Conservation (phyloP, 441 rosid species). For the Gossypium davidsonii region DNA sequence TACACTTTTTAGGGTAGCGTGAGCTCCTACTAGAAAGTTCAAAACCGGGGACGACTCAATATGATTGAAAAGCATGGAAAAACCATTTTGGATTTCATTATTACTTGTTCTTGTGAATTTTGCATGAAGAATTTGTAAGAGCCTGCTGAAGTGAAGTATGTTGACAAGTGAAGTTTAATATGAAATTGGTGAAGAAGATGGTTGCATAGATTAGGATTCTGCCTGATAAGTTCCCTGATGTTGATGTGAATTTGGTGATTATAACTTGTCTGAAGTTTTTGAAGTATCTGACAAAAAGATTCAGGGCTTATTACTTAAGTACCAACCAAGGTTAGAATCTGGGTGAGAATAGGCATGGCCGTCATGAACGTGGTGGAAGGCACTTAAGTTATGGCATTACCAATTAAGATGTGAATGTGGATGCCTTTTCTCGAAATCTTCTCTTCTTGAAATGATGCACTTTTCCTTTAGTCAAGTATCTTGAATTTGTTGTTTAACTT, state of each 20-base stretch:
- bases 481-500: not conserved
- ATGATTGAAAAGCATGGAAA: not conserved
- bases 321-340: not conserved
- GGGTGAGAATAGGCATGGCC: not conserved
- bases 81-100: constrained; percentile 1
- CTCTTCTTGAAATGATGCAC: not conserved
- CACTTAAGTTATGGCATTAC: not conserved
- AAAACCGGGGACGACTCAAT: not conserved
- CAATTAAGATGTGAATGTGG: not conserved
- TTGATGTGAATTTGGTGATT: not conserved
- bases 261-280: not conserved
- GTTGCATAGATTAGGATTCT: constrained; percentile 3
- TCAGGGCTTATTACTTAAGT: not conserved
- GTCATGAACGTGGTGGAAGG: not conserved
- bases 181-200: not conserved
- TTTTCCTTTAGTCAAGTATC: not conserved
- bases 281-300: not conserved
- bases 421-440: not conserved
- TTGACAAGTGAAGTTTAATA: not conserved
- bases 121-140: constrained; percentile 5
- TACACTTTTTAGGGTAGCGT: too few species aligned
- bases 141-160: not conserved
- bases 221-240: constrained; percentile 4
- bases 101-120: not conserved
- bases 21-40: not conserved